Base-by-base conservation (phyloP, 257 asterid genomes). In the Solanum paucissectum region DNA sequence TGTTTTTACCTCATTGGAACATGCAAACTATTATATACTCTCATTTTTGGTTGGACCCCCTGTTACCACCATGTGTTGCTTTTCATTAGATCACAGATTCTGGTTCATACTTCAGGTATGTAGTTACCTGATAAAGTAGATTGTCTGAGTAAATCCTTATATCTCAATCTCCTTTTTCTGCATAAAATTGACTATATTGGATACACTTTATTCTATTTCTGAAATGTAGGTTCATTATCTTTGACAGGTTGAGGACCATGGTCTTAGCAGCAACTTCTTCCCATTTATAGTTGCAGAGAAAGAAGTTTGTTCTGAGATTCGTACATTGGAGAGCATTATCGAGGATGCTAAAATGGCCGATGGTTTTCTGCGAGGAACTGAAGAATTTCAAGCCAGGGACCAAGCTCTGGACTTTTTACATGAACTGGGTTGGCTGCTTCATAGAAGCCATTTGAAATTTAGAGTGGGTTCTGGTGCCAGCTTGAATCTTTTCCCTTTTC, bases 371-470 rank as follows among this genome's bases (percentile, higher is more conserved):
- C 87, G 74, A 83, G 94, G 89, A 76, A 62, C 83, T 76, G 90
- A 58, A 87, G 91, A 21, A 32, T 89, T 89, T 66, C 86, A 55
- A 87, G 87, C 87, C 93, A 88, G 90, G 90, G 84, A 93, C 89
- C 95, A 90, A 88, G 92, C 90, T 83, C 90, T 95, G 84, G 94
- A 90, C 88, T 97, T 95, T 91, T 88, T 95, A 91, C 90, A 97
- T 88, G 98, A 95, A 90, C 93, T 95, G 20, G 98, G 99, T 68
- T 97, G 99, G 99, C 88, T 97, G 44, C 96, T 95, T 86, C 98
- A 95, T 90, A 92, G 98, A 92, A 95, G 94, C 75, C 88, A 91
- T 76, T 38, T 89, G 62, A 95, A 94, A 89, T 76, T 58, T 66
- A 91, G 95, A 90, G 86, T 91, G 91, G 93, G 87, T 82, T 89